phyloP scores from a whole-genome alignment of 148 eudicot genomes.

The Silene latifolia region DNA sequence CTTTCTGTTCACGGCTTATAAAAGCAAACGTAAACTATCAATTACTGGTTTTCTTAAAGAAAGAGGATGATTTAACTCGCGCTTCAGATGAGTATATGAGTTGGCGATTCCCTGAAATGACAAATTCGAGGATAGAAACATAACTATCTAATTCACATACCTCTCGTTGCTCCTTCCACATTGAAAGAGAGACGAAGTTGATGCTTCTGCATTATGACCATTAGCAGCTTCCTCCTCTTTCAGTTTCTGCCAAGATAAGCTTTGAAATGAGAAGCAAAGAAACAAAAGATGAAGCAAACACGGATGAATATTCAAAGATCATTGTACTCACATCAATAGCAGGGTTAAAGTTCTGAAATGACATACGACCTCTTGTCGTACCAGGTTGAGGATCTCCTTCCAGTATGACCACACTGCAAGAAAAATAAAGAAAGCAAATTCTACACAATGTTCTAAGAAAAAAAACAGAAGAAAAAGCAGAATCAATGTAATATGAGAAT shows the following conservation, averaged over 20 bases:
- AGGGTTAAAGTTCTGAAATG: conserved; percentile 86
- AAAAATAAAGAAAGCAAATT: not conserved
- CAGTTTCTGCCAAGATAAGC: conserved; percentile 61
- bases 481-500: not conserved
- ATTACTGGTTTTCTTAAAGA: too few relatives aligned
- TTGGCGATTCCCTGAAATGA: too few relatives aligned
- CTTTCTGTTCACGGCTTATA: too few relatives aligned
- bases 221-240: conserved; percentile 43
- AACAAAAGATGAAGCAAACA: conserved; percentile 13
- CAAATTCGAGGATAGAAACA: not conserved
- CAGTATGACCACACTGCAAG: conserved; percentile 67
- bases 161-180: conserved; percentile 34
- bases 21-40: too few relatives aligned
- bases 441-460: not conserved
- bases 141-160: conserved; percentile 29
- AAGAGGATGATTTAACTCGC: too few relatives aligned
- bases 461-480: too few relatives aligned
- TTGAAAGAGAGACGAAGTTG: conserved; percentile 41
- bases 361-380: conserved; percentile 75
- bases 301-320: conserved; percentile 16
- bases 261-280: conserved; percentile 29
- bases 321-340: conserved; percentile 76
- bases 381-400: conserved; percentile 98
- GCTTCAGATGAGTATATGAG: too few relatives aligned
- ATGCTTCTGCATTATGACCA: conserved; percentile 35